Percentiles rank a stretch among this genome's conserved stretches.
phyloP scores from a whole-genome alignment of 75 land plant genomes.

The Picea glauca region DNA sequence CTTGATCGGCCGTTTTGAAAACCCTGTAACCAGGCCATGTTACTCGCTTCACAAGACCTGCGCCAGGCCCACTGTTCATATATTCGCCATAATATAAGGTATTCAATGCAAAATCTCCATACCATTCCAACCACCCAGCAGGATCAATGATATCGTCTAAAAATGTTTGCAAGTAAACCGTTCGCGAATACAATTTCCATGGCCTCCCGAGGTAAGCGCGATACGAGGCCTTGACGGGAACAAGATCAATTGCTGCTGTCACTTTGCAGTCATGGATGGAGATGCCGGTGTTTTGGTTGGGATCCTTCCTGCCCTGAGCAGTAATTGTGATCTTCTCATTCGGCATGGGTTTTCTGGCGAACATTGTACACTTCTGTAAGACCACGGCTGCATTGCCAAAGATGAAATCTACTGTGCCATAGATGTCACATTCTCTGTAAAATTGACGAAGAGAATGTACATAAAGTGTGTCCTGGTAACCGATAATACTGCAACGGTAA shows the following conservation, averaged over 20 bases:
- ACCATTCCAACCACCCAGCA: slow-evolving; percentile 27
- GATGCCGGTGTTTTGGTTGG: slow-evolving; percentile 33
- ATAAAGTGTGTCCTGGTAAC: slow-evolving; percentile 40
- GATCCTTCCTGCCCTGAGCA: slow-evolving; percentile 14
- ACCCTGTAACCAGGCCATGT: slow-evolving; percentile 11
- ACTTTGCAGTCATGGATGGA: slow-evolving; percentile 30
- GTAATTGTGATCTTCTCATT: slow-evolving; percentile 18
- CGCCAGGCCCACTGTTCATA: slow-evolving; percentile 20
- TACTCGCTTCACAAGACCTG: slow-evolving; percentile 9
- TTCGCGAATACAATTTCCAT: slow-evolving; percentile 14
- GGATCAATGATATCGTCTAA: slow-evolving; percentile 15
- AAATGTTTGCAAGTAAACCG: slow-evolving; percentile 15
- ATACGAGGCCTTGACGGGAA: background rate
- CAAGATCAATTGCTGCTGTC: slow-evolving; percentile 10
- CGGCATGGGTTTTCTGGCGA: slow-evolving; percentile 11
- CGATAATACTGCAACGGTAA: slow-evolving; percentile 23
- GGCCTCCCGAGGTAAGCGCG: slow-evolving; percentile 20
- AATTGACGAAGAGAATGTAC: slow-evolving; percentile 38
- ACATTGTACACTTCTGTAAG: slow-evolving; percentile 29
- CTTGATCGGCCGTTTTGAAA: slow-evolving; percentile 18
- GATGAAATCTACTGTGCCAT: slow-evolving; percentile 35
- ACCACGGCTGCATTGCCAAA: slow-evolving; percentile 35
- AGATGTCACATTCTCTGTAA: slow-evolving; percentile 31
- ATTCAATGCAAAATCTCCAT: background rate
- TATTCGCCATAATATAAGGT: slow-evolving; percentile 28